A percentile compares a stretch with the other conserved stretches of the same genome.
Conservation (phyloP, 441 rosid genomes). For the Lepidium campestre region DNA sequence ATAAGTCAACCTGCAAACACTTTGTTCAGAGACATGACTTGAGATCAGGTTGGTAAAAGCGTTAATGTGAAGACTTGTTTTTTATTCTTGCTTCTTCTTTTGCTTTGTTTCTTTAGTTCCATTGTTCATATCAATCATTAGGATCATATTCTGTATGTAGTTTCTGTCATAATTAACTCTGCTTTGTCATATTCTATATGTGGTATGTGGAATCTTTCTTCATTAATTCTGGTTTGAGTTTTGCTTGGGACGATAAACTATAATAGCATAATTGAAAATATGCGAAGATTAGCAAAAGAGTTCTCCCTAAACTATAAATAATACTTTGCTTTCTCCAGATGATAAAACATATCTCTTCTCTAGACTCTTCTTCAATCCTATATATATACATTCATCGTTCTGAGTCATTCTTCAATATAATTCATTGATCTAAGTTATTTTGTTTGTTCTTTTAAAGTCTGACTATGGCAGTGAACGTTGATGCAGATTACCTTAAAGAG, state of each 20-base stretch:
- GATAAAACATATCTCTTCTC: constrained; percentile 18
- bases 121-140: too few relatives aligned
- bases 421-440: background rate
- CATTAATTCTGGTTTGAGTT: background rate
- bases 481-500: constrained; percentile 58
- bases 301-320: background rate
- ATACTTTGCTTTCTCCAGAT: constrained; percentile 23
- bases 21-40: too few relatives aligned
- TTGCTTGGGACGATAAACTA: background rate
- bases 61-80: too few relatives aligned
- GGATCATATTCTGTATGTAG: too few relatives aligned
- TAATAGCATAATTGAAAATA: background rate
- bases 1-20: too few relatives aligned
- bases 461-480: constrained; percentile 28
- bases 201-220: background rate
- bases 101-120: too few relatives aligned
- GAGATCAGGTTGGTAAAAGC: too few relatives aligned
- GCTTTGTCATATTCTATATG: too few relatives aligned
- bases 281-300: constrained; percentile 16
- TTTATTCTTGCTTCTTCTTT: too few relatives aligned
- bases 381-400: background rate
- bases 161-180: too few relatives aligned
- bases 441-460: background rate
- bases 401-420: background rate
- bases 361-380: background rate